A percentile compares a stretch with the other conserved stretches of the same genome.
These are phyloP conservation scores for Cryphonectria naterciae DNA, from an alignment of 2,329 filamentous ascomycete genomes.

Conservation along the genomic window DNA sequence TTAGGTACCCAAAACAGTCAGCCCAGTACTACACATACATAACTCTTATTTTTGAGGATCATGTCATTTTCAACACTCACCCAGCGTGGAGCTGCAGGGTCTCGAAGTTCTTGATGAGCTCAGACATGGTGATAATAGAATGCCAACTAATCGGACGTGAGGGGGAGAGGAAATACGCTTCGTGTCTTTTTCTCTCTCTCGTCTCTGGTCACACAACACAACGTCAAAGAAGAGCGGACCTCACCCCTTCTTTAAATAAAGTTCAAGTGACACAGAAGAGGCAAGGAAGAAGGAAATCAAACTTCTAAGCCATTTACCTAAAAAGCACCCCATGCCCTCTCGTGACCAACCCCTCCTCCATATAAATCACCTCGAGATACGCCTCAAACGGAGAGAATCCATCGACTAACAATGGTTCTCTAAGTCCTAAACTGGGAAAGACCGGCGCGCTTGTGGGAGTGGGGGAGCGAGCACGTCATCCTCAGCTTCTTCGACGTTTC, in stretches of 20 bases:
- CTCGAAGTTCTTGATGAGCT: slow-evolving; percentile 70
- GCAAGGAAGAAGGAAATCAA: slow-evolving; percentile 3
- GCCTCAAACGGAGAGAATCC: slow-evolving; percentile 6
- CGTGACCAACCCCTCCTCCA: not conserved
- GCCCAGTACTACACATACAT: not conserved
- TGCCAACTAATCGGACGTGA: not conserved
- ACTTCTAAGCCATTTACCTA: slow-evolving; percentile 15
- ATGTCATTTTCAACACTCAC: slow-evolving; percentile 48
- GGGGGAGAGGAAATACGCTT: not conserved
- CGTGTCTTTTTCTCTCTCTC: too few species aligned
- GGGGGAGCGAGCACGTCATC: slow-evolving; percentile 28
- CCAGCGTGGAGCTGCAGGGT: slow-evolving; percentile 86
- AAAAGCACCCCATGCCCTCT: slow-evolving; percentile 5
- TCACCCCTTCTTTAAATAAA: not conserved
- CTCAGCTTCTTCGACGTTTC: slow-evolving; percentile 11
- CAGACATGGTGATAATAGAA: slow-evolving; percentile 44
- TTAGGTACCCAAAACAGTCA: slow-evolving; percentile 14
- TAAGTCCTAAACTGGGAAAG: slow-evolving; percentile 10
- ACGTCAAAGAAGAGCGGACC: not conserved
- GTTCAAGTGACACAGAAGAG: not conserved
- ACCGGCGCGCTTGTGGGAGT: slow-evolving; percentile 18
- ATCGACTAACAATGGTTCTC: not conserved
- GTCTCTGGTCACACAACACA: not conserved
- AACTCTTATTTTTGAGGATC: not conserved
- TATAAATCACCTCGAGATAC: not conserved